phyloP scores from a whole-genome alignment of 2,329 filamentous ascomycete species.

The Proliferodiscus dingleyae region DNA sequence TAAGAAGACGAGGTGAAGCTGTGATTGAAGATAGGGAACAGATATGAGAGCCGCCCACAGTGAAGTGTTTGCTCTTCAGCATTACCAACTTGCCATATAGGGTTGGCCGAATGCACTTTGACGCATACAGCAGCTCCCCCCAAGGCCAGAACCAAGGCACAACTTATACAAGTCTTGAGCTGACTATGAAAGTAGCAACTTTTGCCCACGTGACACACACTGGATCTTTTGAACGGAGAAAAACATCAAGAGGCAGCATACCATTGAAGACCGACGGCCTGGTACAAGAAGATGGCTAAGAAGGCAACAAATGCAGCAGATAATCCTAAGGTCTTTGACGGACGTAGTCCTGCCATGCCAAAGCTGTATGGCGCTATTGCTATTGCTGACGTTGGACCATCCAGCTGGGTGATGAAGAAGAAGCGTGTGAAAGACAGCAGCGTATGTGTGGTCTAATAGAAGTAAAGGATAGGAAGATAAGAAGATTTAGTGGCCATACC shows the following conservation, averaged over 20 bases:
- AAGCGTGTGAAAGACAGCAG: neutral
- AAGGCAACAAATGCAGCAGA: conserved; percentile 14
- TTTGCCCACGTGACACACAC: no score
- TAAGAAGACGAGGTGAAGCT: no score
- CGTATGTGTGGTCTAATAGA: no score
- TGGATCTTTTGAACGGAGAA: neutral
- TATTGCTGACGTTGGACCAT: neutral
- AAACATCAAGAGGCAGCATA: conserved; percentile 13
- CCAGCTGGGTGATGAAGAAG: neutral
- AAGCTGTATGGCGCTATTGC: neutral
- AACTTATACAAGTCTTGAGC: no score
- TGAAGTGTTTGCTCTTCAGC: no score
- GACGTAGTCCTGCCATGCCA: conserved; percentile 17
- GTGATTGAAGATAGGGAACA: no score
- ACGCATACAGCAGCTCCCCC: no score
- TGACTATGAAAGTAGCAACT: no score
- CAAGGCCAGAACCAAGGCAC: no score
- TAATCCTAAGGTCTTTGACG: conserved; percentile 3
- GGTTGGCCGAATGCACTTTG: no score
- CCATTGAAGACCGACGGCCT: conserved; percentile 15
- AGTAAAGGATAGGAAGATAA: neutral
- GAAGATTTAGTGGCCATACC: conserved; percentile 6
- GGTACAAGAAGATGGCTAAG: conserved; percentile 17
- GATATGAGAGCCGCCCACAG: no score
- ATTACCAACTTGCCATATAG: no score